Evolutionary conservation across 371 early-diverging fungal species (phyloP), one percentile per base, ranked within the genome.

Genomic region (Lichtheimia ornata): DNA sequence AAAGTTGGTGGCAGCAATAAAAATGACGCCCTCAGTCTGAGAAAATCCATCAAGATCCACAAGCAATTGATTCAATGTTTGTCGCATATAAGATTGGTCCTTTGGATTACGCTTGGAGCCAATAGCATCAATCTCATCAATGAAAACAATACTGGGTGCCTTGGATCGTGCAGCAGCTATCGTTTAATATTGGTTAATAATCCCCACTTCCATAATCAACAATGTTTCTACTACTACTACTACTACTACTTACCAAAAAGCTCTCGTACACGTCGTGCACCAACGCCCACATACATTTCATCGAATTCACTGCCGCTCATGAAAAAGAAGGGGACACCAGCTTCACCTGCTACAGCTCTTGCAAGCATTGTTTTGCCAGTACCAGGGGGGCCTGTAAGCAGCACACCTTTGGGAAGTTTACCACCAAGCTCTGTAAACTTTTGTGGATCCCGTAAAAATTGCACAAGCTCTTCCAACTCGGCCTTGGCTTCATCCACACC

Each of bases 1-100:
- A 49, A 96, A 94, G 77, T 99, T 99, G 53, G 99, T 99, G 5
- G 99, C 99, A 2, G 95, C 99, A 70, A 99, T 95, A 56, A 99
- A 90, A 54, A 99, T 96, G 12, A 99, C 94, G 6, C 97, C 97
- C 70, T 93, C 94, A 18, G 91, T 88, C 61, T 92, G 88, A 14
- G 91, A 89, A 70, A 97, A 97, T 65, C 99, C 99, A 71, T 99
- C 99, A 45, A 99, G 77, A 64, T 97, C 97, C 15, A 97, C 97
- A 18, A 99, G 80, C 53, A 98, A 79, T 74, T 98, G 98, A 73
- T 98, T 98, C 20, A 99, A 84, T 0, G 98, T 97, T 72, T 96
- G 96, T 64, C 95, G 91, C 93, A 94, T 94, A 65, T 94, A 94
- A 1, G 89, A 86, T 70, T 94, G 95, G 69, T 98, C 98, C 67